Conservation (phyloP, 768 basidiomycete genomes). For the Hemileccinum impolitum region DNA sequence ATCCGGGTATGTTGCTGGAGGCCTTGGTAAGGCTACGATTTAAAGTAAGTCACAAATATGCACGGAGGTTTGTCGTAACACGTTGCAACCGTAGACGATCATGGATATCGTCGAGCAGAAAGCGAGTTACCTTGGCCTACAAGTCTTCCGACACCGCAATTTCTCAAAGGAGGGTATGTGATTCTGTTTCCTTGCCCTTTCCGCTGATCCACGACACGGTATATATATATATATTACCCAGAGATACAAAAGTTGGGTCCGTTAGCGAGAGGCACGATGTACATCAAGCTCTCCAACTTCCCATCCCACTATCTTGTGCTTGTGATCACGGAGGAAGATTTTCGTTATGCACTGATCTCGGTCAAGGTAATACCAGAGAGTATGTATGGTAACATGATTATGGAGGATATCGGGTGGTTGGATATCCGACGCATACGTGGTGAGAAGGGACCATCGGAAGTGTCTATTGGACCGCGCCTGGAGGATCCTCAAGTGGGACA, state of each 20-base stretch:
- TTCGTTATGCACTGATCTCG: conserved; percentile 80
- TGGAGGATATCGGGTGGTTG: conserved; percentile 80
- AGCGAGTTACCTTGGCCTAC: conserved; percentile 80
- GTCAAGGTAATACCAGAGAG: conserved; percentile 53
- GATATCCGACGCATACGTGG: conserved; percentile 66
- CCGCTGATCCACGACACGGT: background rate
- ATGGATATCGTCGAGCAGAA: conserved; percentile 80
- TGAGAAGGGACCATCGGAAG: conserved; percentile 29
- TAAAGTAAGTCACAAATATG: conserved; percentile 43
- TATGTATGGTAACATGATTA: conserved; percentile 56
- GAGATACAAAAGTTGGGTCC: conserved; percentile 73
- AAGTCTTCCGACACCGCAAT: conserved; percentile 66
- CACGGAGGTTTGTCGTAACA: background rate
- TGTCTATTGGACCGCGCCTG: conserved; percentile 9
- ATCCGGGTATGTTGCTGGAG: conserved; percentile 55
- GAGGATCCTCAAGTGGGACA: conserved; percentile 24
- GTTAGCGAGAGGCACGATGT: conserved; percentile 57
- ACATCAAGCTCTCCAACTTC: conserved; percentile 75
- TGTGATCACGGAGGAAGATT: conserved; percentile 72
- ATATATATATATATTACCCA: conserved; percentile 25
- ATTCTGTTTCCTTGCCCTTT: conserved; percentile 1
- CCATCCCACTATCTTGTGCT: conserved; percentile 82
- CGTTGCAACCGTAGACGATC: conserved; percentile 58
- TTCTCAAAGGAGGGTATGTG: conserved; percentile 58
- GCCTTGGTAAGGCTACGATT: conserved; percentile 59